These are phyloP conservation scores for Xenoacremonium recifei DNA, from an alignment of 2,329 filamentous ascomycete genomes.

Conservation along the genomic window DNA sequence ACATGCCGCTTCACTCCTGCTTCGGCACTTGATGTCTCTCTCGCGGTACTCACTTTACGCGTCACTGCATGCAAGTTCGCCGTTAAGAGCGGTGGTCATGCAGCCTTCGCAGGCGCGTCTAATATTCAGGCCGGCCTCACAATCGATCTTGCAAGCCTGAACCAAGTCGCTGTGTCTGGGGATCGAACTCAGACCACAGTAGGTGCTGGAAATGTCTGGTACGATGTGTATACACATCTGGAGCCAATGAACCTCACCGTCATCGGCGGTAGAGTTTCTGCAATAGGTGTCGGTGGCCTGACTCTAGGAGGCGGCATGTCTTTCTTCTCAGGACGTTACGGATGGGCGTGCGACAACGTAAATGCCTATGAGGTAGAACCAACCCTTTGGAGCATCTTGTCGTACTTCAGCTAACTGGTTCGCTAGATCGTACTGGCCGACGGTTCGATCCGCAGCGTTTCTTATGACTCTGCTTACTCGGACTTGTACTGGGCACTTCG, in stretches of 20 bases:
- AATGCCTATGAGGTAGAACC: constrained; percentile 12
- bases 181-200: background rate
- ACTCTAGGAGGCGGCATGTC: constrained; percentile 15
- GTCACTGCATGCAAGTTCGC: constrained; percentile 29
- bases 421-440: constrained; percentile 40
- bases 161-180: constrained; percentile 11
- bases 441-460: constrained; percentile 43
- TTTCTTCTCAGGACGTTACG: constrained; percentile 10
- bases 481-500: constrained; percentile 59
- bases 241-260: constrained; percentile 1
- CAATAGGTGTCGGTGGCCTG: constrained; percentile 2
- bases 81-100: constrained; percentile 33
- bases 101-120: constrained; percentile 31
- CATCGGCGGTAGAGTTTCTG: constrained; percentile 1
- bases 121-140: constrained; percentile 38
- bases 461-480: constrained; percentile 25
- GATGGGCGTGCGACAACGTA: constrained; percentile 10
- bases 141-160: constrained; percentile 36
- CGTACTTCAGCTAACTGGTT: background rate
- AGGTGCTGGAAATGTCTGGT: constrained; percentile 1
- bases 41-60: constrained; percentile 22
- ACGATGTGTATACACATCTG: constrained; percentile 1
- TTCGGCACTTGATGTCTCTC: constrained; percentile 24
- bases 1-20: constrained; percentile 25
- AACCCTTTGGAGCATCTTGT: too few relatives aligned